A percentile compares a stretch with the other conserved stretches of the same genome.
phyloP scores from a whole-genome alignment of 2,329 filamentous ascomycete genomes.

The Thielaviopsis euricoi region DNA sequence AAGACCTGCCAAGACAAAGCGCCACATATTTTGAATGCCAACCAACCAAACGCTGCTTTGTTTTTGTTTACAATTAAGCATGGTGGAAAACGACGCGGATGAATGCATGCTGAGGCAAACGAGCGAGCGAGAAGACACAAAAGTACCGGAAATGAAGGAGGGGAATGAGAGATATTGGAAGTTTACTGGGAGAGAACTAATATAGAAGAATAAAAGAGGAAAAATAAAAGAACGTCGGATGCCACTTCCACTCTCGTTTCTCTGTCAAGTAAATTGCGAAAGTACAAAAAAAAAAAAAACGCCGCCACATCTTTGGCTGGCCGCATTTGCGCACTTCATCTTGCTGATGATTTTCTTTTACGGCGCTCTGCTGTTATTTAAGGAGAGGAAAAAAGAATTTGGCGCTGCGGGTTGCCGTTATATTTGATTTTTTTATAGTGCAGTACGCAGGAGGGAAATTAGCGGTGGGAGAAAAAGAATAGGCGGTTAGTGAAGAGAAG shows the following conservation, averaged over 20 bases:
- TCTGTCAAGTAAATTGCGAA: too few relatives aligned
- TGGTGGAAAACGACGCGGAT: background rate
- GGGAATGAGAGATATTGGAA: too few relatives aligned
- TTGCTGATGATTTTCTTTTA: background rate
- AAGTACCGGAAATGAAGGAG: background rate
- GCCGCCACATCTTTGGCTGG: background rate
- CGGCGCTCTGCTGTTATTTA: background rate
- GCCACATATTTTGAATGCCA: too few relatives aligned
- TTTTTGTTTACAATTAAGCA: too few relatives aligned
- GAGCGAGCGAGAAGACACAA: background rate
- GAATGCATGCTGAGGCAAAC: background rate
- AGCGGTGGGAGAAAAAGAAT: too few relatives aligned
- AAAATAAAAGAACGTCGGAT: background rate
- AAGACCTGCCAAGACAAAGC: too few relatives aligned
- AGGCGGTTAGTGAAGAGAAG: too few relatives aligned
- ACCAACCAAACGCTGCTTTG: too few relatives aligned
- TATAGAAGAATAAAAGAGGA: background rate
- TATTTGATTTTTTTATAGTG: too few relatives aligned
- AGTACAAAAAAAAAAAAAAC: too few relatives aligned
- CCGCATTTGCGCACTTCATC: background rate
- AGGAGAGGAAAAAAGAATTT: background rate
- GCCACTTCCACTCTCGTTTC: background rate
- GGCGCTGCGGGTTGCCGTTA: background rate
- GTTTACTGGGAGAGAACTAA: too few relatives aligned
- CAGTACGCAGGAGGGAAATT: too few relatives aligned